Evolutionary conservation across 192 early-diverging fungal species (phyloP), one percentile per base, ranked within the genome.

Genomic region (Coemansia sp.): DNA sequence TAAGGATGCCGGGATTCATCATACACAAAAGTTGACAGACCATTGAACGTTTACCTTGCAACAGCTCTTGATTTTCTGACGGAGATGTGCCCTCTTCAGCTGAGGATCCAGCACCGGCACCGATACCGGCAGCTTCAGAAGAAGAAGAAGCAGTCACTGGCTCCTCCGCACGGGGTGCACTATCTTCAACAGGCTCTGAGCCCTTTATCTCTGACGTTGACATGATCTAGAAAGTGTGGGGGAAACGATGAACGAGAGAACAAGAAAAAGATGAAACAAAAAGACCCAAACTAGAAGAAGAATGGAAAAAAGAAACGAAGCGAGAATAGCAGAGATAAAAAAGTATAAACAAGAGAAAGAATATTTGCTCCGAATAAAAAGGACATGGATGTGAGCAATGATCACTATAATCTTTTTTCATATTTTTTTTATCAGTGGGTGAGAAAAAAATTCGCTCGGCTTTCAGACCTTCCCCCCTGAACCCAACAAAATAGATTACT

Each of bases 141-240:
- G 47, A 59, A 66, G 57, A 37, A 37, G 37, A 6, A 10, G 52
- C 23, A 21, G 52, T 9, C 23, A 26, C 44, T 13, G 37, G 9
- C 12, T 41, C 39, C 39, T 32, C n/a, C 39, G 16, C 57, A 18
- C 6, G n/a, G 9, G 52, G 52, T 16, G 52, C 21, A n/a, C 52
- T 53, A 16, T 39, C 53, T 23, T 45, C 40, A 56, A 38, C 48
- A 26, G 65, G 37, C 19, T 54, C 53, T 8, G 48, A 48, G 65
- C 21, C 58, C 42, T 62, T 66, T 41, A 70, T 64, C 54, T 75
- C 63, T 47, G 65, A 61, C 23, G 67, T 63, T 38, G 74, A 76
- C 70, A 76, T 73, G 64, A 58, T 65, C 39, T 67, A 61, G 16
- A 45, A 23, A 52, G 38, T 32, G 32, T n/a, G 60, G 42, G 23